Evolutionary conservation across 805 yeast genomes (phyloP), one percentile per base, ranked within the genome.

Genomic region (Candida schatavii): DNA sequence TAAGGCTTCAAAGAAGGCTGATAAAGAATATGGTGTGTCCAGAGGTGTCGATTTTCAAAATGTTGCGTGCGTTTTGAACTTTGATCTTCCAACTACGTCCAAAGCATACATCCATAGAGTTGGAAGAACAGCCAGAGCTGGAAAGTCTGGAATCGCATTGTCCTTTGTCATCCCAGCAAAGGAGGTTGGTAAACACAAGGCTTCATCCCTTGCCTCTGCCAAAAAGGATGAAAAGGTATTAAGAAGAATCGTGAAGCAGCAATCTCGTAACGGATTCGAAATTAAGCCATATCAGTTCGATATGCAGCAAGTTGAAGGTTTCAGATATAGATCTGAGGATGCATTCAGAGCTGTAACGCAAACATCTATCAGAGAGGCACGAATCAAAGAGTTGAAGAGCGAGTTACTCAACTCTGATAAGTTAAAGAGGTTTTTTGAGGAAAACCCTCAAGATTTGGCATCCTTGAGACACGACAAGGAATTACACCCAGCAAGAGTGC

Each of bases 81-180:
- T 93, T 61, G 99, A 93, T 60, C 70, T 93, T 52, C 99, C 99
- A 31, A 77, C 87, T 3, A 81, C 95, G 7, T 83, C 97, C 4
- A 85, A 84, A 58, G 80, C 95, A 2, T 93, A 93, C 59, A 83
- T 88, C 23, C 99, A 93, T 64, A 78, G 99, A 59, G 79, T 93
- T 28, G 99, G 99, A 39, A 81, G 99, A 70, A 93, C 99, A 3
- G 99, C 99, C 4, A 81, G 99, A 66, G 98, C 96, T 5, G 96
- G 97, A 41, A 89, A 88, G 59, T 75, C 93, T 1, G 99, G 99
- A 44, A 90, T 88, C 78, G 86, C 98, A 0, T 74, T 93, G 42
- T 89, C 97, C 14, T 93, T 91, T 68, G 93, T 90, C 15, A 88
- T 91, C 20, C 86, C 93, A 21, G 66, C 71, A 26, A 85, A 83